Evolutionary conservation across 257 asterid species (phyloP).

Genomic region (Jasminum sambac): DNA sequence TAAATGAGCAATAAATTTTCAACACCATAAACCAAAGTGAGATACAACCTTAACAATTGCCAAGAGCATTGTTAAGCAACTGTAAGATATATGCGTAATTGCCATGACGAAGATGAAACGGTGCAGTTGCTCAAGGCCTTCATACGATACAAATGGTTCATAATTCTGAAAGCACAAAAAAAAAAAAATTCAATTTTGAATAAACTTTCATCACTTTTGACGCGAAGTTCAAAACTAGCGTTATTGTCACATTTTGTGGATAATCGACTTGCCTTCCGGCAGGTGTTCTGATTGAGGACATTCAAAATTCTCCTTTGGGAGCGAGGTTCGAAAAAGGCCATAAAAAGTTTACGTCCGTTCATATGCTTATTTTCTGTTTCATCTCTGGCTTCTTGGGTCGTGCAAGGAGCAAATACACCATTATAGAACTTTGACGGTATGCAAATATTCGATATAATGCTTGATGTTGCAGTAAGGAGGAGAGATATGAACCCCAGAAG

Average conservation of each 20-base stretch:
- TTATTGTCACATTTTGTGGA: conserved; percentile 11
- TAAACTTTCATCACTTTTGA: not conserved
- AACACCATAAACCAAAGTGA: not conserved
- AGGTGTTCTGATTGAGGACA: conserved; percentile 61
- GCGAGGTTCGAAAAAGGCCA: conserved; percentile 41
- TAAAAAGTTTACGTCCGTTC: conserved; percentile 62
- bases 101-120: conserved; percentile 99
- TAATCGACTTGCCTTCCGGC: conserved; percentile 60
- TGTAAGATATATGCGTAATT: conserved; percentile 83
- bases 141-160: conserved; percentile 93
- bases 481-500: conserved; percentile 98
- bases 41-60: conserved; percentile 85
- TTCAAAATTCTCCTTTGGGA: conserved; percentile 57
- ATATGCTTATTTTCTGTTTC: conserved; percentile 39
- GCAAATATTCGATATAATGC: conserved; percentile 84
- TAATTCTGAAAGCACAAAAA: conserved; percentile 59
- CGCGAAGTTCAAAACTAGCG: conserved; percentile 15
- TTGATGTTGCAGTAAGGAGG: conserved; percentile 87
- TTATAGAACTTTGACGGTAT: conserved; percentile 78
- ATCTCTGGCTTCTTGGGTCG: conserved; percentile 53
- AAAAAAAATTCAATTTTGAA: conserved; percentile 11
- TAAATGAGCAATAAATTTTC: not conserved
- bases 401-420: conserved; percentile 80
- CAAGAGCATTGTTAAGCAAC: conserved; percentile 96
- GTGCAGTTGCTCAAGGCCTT: conserved; percentile 98